Evolutionary conservation across 2,329 filamentous ascomycete species (phyloP), one percentile per base, ranked within the genome.

Genomic region (Aspergillus sp.): DNA sequence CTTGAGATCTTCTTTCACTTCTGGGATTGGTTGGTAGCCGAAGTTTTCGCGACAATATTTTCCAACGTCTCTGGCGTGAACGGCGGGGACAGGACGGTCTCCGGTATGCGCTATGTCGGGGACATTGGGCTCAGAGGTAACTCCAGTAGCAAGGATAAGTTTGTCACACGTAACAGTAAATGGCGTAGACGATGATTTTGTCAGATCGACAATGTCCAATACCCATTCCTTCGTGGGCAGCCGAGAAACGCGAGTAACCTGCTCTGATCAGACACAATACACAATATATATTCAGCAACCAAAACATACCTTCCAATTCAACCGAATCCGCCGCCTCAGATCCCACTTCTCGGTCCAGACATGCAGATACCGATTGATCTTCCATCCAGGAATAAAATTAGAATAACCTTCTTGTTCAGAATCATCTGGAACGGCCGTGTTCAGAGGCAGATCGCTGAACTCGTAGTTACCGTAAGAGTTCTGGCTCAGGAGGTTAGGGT

Each of bases 401-500:
- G 23, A 1, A 15, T 59, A 23, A 1, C 21, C 5, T 45, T 52
- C 2, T 50, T 41, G 3, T 51, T n/a, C n/a, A 58, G 19, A 15
- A 27, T 27, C 56, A 12, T 59, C 52, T 3, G 64, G 61, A 11
- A 64, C 53, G 9, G 62, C 59, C 0, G 62, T 51, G 3, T 59
- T 49, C 7, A 71, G 58, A 8, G 66, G 48, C 7, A 67, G 31
- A 45, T 70, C 69, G 23, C 66, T 69, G 39, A 67, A 68, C 57
- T 70, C 68, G 55, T 70, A 70, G 15, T 66, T 56, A 1, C 68
- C 68, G 31, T 68, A 66, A 5, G 68, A 66, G 40, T 66, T 67
- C 31, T 70, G 66, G n/a, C 67, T 67, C 5, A 66, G 58, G 9
- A 70, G 59, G 15, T 68, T 70, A 8, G 68, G 68, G 49, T 69